phyloP scores from a whole-genome alignment of 148 eudicot genomes.

The Bassia scoparia region DNA sequence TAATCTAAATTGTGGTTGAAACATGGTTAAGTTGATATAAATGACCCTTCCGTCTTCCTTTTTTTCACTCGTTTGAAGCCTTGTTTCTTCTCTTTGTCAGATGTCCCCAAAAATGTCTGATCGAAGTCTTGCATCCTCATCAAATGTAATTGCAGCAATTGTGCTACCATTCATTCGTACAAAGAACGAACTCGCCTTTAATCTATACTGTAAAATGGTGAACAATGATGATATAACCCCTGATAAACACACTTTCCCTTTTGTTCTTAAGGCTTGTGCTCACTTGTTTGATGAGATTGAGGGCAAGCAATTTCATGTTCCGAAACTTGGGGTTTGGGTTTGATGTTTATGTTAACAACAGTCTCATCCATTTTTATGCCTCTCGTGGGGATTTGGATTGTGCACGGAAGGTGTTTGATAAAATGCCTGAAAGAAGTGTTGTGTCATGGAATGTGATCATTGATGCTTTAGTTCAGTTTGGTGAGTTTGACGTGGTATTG shows the following conservation, averaged over 20 bases:
- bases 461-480: slow-evolving; percentile 52
- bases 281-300: slow-evolving; percentile 35
- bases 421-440: slow-evolving; percentile 44
- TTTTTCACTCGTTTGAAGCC: too few species aligned
- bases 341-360: slow-evolving; percentile 56
- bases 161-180: slow-evolving; percentile 34
- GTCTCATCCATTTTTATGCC: slow-evolving; percentile 60
- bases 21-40: too few species aligned
- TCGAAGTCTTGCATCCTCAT: too few species aligned
- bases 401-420: too few species aligned
- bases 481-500: slow-evolving; percentile 62
- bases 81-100: too few species aligned
- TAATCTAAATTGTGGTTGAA: too few species aligned
- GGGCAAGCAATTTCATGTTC: slow-evolving; percentile 54
- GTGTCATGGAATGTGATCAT: slow-evolving; percentile 75
- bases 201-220: slow-evolving; percentile 38
- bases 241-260: slow-evolving; percentile 70
- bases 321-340: slow-evolving; percentile 50
- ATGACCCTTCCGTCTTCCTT: too few species aligned
- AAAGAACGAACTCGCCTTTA: slow-evolving; percentile 42
- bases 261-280: too few species aligned
- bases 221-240: slow-evolving; percentile 33
- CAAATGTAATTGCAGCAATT: too few species aligned
- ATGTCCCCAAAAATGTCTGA: too few species aligned
- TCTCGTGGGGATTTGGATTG: slow-evolving; percentile 62